These are phyloP conservation scores for Cyberlindnera mississippiensis DNA, from an alignment of 805 yeast genomes.

Conservation along the genomic window DNA sequence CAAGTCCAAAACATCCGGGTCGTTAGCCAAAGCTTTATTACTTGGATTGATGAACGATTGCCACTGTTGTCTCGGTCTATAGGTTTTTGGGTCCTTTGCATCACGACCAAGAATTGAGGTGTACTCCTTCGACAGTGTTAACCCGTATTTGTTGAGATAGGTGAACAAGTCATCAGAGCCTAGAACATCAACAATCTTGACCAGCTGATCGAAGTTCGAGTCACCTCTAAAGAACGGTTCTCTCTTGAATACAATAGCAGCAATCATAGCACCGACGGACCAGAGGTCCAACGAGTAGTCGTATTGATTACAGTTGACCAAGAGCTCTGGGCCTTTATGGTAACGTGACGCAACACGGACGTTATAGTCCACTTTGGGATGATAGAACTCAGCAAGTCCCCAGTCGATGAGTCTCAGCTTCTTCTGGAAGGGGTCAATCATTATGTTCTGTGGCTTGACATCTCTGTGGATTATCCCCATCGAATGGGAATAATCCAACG, in stretches of 20 bases:
- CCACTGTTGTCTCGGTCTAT: slow-evolving; percentile 59
- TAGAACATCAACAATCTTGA: slow-evolving; percentile 81
- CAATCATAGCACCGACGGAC: slow-evolving; percentile 93
- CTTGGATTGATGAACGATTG: slow-evolving; percentile 62
- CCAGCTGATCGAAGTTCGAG: slow-evolving; percentile 86
- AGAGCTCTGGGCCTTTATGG: slow-evolving; percentile 89
- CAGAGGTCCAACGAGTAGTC: slow-evolving; percentile 91
- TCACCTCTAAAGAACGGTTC: slow-evolving; percentile 93
- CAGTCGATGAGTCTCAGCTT: slow-evolving; percentile 83
- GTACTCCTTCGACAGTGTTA: slow-evolving; percentile 70
- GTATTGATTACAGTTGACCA: slow-evolving; percentile 81
- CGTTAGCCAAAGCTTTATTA: slow-evolving; percentile 63
- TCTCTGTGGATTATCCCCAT: slow-evolving; percentile 96
- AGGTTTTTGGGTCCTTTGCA: slow-evolving; percentile 8
- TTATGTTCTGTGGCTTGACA: slow-evolving; percentile 92
- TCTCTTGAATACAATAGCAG: slow-evolving; percentile 82
- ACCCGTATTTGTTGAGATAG: slow-evolving; percentile 67
- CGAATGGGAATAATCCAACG: slow-evolving; percentile 86
- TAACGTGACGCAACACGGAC: slow-evolving; percentile 92
- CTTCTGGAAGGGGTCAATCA: slow-evolving; percentile 79
- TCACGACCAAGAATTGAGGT: slow-evolving; percentile 67
- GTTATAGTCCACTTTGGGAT: slow-evolving; percentile 82
- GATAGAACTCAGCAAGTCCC: slow-evolving; percentile 95
- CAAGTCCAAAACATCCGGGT: slow-evolving; percentile 77
- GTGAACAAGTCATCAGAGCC: slow-evolving; percentile 77